A percentile compares a stretch with the other conserved stretches of the same genome.
Conservation (phyloP, 306 rosid genomes). For the Cucumis melo region DNA sequence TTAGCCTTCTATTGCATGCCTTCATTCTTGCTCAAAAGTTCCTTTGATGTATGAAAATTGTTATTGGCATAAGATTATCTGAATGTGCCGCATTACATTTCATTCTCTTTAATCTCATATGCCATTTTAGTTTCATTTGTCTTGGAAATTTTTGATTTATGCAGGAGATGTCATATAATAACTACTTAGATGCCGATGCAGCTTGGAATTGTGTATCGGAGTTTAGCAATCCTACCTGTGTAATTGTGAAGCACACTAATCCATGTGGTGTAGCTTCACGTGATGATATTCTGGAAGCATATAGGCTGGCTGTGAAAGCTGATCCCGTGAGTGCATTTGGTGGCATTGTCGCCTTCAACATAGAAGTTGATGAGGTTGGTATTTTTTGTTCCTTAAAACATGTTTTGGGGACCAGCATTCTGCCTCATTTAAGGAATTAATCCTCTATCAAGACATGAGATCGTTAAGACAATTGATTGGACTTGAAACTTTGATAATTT, state of each 20-base stretch:
- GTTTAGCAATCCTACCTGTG: conserved; percentile 71
- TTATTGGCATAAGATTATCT: not conserved
- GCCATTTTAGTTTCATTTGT: not conserved
- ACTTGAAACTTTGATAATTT: not conserved
- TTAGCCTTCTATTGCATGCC: not conserved
- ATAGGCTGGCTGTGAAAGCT: conserved; percentile 75
- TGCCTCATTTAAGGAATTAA: not conserved
- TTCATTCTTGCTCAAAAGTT: not conserved
- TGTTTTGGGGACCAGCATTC: not conserved
- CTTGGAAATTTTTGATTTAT: not conserved
- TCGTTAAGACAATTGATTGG: not conserved
- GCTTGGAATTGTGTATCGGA: conserved; percentile 95
- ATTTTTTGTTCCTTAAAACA: not conserved
- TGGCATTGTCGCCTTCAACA: conserved; percentile 86
- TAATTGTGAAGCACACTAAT: conserved; percentile 84
- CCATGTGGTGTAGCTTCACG: conserved; percentile 97
- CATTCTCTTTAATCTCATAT: not conserved
- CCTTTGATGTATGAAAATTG: not conserved
- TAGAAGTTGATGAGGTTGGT: conserved; percentile 79
- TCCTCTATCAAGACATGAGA: not conserved
- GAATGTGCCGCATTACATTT: not conserved
- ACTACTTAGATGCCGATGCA: conserved; percentile 90
- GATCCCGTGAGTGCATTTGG: conserved; percentile 99
- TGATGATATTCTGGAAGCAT: conserved; percentile 77
- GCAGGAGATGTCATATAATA: conserved; percentile 94